A percentile compares a stretch with the other conserved stretches of the same genome.
These are phyloP conservation scores for Nakazawaea wickerhamii DNA, from an alignment of 805 yeast genomes.

Conservation along the genomic window DNA sequence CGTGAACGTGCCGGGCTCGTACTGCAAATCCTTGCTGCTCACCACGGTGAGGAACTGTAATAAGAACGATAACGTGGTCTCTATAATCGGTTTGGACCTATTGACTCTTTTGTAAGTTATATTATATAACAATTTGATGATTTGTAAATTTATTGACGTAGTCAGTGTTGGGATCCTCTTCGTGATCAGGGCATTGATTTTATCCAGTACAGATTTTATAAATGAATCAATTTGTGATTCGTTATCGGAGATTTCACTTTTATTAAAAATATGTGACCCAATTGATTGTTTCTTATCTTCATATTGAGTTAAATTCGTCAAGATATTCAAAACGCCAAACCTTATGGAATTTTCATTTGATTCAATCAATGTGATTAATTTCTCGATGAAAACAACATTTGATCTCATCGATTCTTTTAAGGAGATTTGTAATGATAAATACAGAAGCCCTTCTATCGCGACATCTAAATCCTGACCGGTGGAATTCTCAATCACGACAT, in stretches of 20 bases:
- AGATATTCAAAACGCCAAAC: slow-evolving; percentile 37
- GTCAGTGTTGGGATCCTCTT: slow-evolving; percentile 14
- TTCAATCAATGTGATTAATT: slow-evolving; percentile 7
- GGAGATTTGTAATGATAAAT: slow-evolving; percentile 28
- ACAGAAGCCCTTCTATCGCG: slow-evolving; percentile 29
- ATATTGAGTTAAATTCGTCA: slow-evolving; percentile 34
- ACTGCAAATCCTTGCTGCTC: slow-evolving; percentile 22
- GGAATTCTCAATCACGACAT: background rate
- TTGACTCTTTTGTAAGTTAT: slow-evolving; percentile 24
- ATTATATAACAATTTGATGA: slow-evolving; percentile 31
- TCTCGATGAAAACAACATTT: slow-evolving; percentile 6
- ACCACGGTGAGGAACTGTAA: slow-evolving; percentile 32
- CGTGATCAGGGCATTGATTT: slow-evolving; percentile 19
- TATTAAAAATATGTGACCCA: slow-evolving; percentile 24
- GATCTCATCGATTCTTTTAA: slow-evolving; percentile 30
- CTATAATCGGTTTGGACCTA: slow-evolving; percentile 35
- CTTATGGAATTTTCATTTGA: slow-evolving; percentile 18
- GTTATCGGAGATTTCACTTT: slow-evolving; percentile 23
- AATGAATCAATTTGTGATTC: slow-evolving; percentile 22
- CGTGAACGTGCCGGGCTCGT: slow-evolving; percentile 20
- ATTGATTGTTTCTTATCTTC: slow-evolving; percentile 28
- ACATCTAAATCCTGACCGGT: background rate
- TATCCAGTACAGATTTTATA: slow-evolving; percentile 20
- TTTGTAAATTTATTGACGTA: slow-evolving; percentile 22
- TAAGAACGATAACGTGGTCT: slow-evolving; percentile 37